Base-by-base conservation (phyloP, 2,329 filamentous ascomycete species). In the Cladosporium sp. region DNA sequence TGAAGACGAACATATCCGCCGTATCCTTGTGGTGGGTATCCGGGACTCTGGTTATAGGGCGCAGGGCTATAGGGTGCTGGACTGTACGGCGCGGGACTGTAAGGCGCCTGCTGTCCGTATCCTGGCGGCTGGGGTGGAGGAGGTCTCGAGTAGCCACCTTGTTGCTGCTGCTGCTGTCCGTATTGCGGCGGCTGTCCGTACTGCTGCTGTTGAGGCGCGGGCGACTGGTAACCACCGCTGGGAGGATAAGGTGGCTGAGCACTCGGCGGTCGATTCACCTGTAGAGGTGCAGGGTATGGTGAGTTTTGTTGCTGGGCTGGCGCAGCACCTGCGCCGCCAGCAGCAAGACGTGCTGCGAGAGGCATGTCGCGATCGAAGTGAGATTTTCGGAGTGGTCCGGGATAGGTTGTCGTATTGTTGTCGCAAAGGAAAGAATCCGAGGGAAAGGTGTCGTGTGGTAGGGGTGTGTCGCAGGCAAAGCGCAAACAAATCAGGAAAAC, bases 261-360 rank as follows among this genome's bases (percentile, higher is more conserved):
- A 19, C 59, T 49, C 25, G 52, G 58, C 1, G 58, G 58, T 10
- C 51, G 48, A 15, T 58, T 48, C 10, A 59, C 59, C 37, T 63
- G 63, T 40, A 75, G 70, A 57, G 75, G 75, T 48, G 75, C 72
- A 55, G 77, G 76, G 58, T 75, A 73, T 42, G 73, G 72, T 68
- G 58, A 73, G 44, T 40, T 37, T 44, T 48, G 58, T 58, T 72
- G 47, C 28, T 58, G 71, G 36, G 72, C 70, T 60, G 75, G 73
- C 51, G 69, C 62, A 17, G 68, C 66, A 52, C 58, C 63, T 36
- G 61, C 61, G 40, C 66, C 65, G 44, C 64, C 64, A 22, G 66
- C 65, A 19, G 66, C 64, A 42, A 66, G 63, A 56, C 65, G 63
- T 48, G 65, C 66, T 34, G 65, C 67, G 28, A 68, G 62, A 56